Evolutionary conservation across 2,329 filamentous ascomycete genomes (phyloP).

Genomic region (Apiospora rasikravindrae): DNA sequence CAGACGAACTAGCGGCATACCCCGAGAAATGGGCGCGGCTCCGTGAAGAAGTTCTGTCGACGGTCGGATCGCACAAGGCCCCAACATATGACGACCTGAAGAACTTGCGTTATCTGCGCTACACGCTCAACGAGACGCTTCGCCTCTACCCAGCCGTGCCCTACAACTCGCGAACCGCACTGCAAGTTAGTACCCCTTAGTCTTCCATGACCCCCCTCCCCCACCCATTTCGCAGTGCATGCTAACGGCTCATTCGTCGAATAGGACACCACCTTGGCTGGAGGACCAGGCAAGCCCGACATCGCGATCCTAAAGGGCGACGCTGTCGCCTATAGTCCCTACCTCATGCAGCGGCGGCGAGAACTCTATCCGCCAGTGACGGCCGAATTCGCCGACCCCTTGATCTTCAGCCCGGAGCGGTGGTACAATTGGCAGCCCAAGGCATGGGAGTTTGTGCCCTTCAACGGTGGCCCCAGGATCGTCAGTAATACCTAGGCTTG

Average conservation of each 20-base stretch:
- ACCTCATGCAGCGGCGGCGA: slow-evolving; percentile 56
- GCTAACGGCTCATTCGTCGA: background rate
- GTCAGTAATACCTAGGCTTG: slow-evolving; percentile 39
- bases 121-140: slow-evolving; percentile 53
- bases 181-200: background rate
- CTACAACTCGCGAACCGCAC: slow-evolving; percentile 48
- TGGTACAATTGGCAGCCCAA: slow-evolving; percentile 49
- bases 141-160: slow-evolving; percentile 63
- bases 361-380: slow-evolving; percentile 59
- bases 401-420: slow-evolving; percentile 51
- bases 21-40: slow-evolving; percentile 63
- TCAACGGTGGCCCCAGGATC: slow-evolving; percentile 52
- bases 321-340: slow-evolving; percentile 54
- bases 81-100: slow-evolving; percentile 70
- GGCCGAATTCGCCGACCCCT: slow-evolving; percentile 30
- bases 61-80: slow-evolving; percentile 54
- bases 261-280: slow-evolving; percentile 32
- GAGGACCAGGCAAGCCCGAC: slow-evolving; percentile 31
- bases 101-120: slow-evolving; percentile 68
- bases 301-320: slow-evolving; percentile 54
- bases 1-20: slow-evolving; percentile 63
- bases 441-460: slow-evolving; percentile 53
- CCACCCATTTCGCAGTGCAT: background rate
- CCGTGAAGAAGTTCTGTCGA: slow-evolving; percentile 62
- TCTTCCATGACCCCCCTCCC: background rate